Base-by-base conservation (phyloP, 176 grass and related monocot species). In the Puccinellia tenuiflora region DNA sequence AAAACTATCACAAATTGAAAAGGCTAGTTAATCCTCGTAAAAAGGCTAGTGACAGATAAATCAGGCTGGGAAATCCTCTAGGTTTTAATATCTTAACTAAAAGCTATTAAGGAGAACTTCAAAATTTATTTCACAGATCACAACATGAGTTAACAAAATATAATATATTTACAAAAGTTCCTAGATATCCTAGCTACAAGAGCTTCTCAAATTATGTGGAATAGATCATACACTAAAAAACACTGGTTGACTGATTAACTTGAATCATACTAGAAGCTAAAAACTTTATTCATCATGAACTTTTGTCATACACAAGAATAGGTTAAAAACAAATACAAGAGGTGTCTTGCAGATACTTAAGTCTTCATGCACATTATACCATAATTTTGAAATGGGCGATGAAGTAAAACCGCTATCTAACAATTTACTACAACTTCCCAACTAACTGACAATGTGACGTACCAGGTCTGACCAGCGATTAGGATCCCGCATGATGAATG, bases 401-500 rank as follows among this genome's bases (percentile, higher is more conserved):
- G 10, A 1, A 65, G 64, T 20, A 48, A 69, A 35, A n/a, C 16
- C 24, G 18, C 50, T 60, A 84, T 85, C 28, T 57, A 11, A 68
- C 28, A 69, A 42, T 42, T 12, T 10, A 66, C 73, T 80, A 47
- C 39, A 75, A 12, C 42, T 28, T 77, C 12, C 20, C 18, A 70
- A 43, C 4, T 53, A 77, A 79, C 18, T 52, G 77, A 52, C 45
- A 67, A 59, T 53, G 60, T 30, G 79, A 11, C 53, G 25, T 95
- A 98, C 96, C 96, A 95, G 89, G 86, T 93, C 81, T 48, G 91
- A 95, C 96, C 96, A 98, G 31, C 87, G 92, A 81, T 98, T 95
- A 80, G 93, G 94, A 68, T 98, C 96, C 87, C 68, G 90, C 92
- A 90, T 98, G 79, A 98, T 98, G 90, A 98, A 95, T 17, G 96